These are phyloP conservation scores for Trichoderma cornu-damae DNA, from an alignment of 2,329 filamentous ascomycete genomes.

Conservation along the genomic window DNA sequence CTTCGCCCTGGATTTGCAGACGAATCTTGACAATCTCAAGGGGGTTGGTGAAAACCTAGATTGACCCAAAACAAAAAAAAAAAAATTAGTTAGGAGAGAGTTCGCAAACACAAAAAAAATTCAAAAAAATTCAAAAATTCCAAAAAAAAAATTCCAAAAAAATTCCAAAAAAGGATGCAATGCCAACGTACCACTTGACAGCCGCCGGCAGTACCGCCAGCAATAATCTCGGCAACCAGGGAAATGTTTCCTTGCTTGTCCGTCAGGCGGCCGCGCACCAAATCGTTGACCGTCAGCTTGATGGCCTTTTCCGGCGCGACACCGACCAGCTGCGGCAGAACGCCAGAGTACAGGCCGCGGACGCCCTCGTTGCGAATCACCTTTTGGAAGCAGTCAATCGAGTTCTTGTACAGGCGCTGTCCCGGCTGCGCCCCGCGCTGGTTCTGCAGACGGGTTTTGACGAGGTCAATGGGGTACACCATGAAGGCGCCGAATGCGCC, in stretches of 20 bases:
- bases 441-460: conserved; percentile 98
- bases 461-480: conserved; percentile 97
- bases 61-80: too few relatives aligned
- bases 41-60: conserved; percentile 89
- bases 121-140: background rate
- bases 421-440: conserved; percentile 79
- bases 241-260: conserved; percentile 72
- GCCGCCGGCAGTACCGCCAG: conserved; percentile 82
- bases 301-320: conserved; percentile 99
- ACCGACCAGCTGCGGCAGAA: conserved; percentile 89
- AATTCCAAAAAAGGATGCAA: too few relatives aligned
- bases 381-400: conserved; percentile 88
- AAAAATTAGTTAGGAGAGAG: background rate
- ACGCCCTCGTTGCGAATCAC: conserved; percentile 90
- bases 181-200: conserved; percentile 88
- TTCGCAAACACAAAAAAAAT: background rate
- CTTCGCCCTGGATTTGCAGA: conserved; percentile 93
- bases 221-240: conserved; percentile 67
- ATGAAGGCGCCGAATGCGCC: conserved; percentile 98
- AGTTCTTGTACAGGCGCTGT: conserved; percentile 92
- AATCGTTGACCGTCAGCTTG: conserved; percentile 96
- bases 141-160: background rate
- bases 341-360: conserved; percentile 85
- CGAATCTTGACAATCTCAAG: conserved; percentile 99
- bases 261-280: conserved; percentile 72